phyloP scores from a whole-genome alignment of 2,329 filamentous ascomycete species.

The Fusarium pseudonygamai region DNA sequence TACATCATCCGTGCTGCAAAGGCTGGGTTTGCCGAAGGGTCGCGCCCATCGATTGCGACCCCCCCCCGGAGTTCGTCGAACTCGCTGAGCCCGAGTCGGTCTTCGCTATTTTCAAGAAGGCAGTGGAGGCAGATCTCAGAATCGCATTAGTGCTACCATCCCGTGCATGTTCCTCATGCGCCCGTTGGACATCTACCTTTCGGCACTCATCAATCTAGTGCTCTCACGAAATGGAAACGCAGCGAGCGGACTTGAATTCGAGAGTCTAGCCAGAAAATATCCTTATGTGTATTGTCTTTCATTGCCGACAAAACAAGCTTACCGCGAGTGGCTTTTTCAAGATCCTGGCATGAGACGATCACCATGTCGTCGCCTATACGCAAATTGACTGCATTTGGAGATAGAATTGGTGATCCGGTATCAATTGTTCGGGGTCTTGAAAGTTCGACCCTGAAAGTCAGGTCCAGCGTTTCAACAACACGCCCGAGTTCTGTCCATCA shows the following conservation, averaged over 20 bases:
- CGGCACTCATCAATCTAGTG: background rate
- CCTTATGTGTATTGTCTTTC: background rate
- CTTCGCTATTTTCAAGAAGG: background rate
- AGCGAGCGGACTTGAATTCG: background rate
- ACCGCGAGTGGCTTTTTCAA: background rate
- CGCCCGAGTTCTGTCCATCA: no score
- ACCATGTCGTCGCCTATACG: no score
- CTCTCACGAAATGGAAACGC: background rate
- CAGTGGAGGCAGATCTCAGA: background rate
- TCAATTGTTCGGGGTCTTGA: no score
- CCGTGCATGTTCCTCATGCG: no score
- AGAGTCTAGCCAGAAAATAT: background rate
- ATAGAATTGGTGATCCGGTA: no score
- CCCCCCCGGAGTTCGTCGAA: background rate
- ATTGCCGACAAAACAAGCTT: background rate
- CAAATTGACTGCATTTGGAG: no score
- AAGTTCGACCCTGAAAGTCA: no score
- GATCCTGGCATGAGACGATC: background rate
- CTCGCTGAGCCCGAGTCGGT: background rate
- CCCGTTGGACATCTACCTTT: no score
- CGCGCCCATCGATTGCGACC: fast-evolving
- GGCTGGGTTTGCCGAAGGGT: background rate
- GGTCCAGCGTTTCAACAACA: no score
- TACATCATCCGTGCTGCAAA: background rate
- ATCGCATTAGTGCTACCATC: background rate